Percentiles rank a stretch among this genome's conserved stretches.
phyloP scores from a whole-genome alignment of 441 rosid species.

The Erodium chrysanthum region DNA sequence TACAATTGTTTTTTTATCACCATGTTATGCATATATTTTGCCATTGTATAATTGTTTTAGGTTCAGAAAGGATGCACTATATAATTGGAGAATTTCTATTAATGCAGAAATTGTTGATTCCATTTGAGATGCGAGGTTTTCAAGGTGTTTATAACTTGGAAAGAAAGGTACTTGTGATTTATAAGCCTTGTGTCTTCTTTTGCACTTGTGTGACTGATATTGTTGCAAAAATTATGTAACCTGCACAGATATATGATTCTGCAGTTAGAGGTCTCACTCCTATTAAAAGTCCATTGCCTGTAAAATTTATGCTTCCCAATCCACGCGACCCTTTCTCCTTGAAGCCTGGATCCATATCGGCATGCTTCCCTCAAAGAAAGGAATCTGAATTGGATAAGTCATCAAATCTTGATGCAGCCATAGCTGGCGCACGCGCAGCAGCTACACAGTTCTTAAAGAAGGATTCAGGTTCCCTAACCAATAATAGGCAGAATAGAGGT shows the following conservation, averaged over 20 bases:
- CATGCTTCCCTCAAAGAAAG: constrained; percentile 20
- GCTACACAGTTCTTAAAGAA: constrained; percentile 62
- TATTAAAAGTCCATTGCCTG: constrained; percentile 39
- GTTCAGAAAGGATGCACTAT: not conserved
- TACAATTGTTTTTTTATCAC: not conserved
- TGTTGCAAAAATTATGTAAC: constrained; percentile 4
- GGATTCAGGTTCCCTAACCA: constrained; percentile 24
- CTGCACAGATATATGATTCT: constrained; percentile 46
- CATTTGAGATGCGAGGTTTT: constrained; percentile 83
- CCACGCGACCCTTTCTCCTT: constrained; percentile 57
- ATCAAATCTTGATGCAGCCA: constrained; percentile 51
- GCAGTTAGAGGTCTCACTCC: constrained; percentile 64
- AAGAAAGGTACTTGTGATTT: constrained; percentile 45
- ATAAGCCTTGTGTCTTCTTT: not conserved
- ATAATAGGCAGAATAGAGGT: constrained; percentile 16
- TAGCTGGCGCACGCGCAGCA: constrained; percentile 71
- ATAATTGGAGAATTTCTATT: not conserved
- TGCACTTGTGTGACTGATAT: not conserved
- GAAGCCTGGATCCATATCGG: constrained; percentile 54
- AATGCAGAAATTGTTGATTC: constrained; percentile 56
- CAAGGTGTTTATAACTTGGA: constrained; percentile 82
- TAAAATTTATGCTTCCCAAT: constrained; percentile 60
- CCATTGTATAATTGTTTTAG: not conserved
- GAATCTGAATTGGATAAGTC: constrained; percentile 30
- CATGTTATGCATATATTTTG: not conserved